phyloP scores from a whole-genome alignment of 306 rosid genomes.

The Trichosanthes cucumerina region DNA sequence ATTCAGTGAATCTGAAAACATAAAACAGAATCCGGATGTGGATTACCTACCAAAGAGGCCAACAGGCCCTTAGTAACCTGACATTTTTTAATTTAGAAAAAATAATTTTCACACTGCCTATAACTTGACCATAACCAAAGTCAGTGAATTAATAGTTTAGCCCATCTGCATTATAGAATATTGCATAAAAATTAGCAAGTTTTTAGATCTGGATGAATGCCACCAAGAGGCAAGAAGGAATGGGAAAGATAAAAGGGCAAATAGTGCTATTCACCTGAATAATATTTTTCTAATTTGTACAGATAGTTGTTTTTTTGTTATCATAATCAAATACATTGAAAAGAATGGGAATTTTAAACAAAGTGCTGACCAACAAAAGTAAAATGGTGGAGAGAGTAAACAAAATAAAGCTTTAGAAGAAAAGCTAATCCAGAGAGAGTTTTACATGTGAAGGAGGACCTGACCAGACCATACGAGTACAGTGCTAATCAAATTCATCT shows the following conservation, averaged over 20 bases:
- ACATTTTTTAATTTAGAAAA: no score
- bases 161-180: background rate
- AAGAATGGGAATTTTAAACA: conserved; percentile 67
- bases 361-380: conserved; percentile 35
- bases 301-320: conserved; percentile 21
- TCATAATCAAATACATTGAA: conserved; percentile 66
- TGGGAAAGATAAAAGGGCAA: conserved; percentile 26
- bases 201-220: background rate
- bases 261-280: conserved; percentile 53
- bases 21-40: no score
- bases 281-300: conserved; percentile 89
- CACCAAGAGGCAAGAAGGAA: background rate
- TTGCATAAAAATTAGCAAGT: background rate
- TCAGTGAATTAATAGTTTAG: background rate
- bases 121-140: background rate
- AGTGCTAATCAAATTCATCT: background rate
- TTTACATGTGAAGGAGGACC: conserved; percentile 31
- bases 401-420: conserved; percentile 31
- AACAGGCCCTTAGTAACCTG: no score
- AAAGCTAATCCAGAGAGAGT: conserved; percentile 30
- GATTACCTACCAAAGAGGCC: no score
- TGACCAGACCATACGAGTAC: conserved; percentile 9
- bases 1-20: no score
- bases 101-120: no score
- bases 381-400: conserved; percentile 22